Evolutionary conservation across 257 asterid species (phyloP).

Genomic region (Marsdenia floribunda): DNA sequence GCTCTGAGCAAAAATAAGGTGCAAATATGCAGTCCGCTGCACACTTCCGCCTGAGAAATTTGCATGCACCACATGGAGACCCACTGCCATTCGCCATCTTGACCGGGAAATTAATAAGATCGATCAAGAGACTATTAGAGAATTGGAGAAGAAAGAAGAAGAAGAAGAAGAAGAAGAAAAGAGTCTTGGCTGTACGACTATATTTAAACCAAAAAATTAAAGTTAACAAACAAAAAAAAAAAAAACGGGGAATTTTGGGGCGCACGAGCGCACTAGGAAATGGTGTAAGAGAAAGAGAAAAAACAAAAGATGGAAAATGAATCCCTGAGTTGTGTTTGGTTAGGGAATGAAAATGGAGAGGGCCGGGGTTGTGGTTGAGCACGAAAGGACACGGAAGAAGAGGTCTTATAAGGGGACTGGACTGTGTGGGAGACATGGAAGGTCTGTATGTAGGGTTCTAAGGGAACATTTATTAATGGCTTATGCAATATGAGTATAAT

Average conservation of each 20-base stretch:
- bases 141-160: background rate
- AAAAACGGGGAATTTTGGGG: background rate
- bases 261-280: constrained; percentile 69
- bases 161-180: background rate
- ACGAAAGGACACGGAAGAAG: constrained; percentile 5
- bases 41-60: constrained; percentile 80
- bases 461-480: constrained; percentile 70
- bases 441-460: constrained; percentile 52
- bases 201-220: too few species aligned
- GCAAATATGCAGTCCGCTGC: constrained; percentile 74
- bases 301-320: too few species aligned
- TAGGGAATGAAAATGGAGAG: background rate
- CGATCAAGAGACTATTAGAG: too few species aligned
- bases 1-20: constrained; percentile 80
- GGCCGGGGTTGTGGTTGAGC: constrained; percentile 22
- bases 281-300: constrained; percentile 26
- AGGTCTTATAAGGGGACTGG: constrained; percentile 39
- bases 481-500: constrained; percentile 35
- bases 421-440: constrained; percentile 44
- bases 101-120: too few species aligned
- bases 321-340: too few species aligned
- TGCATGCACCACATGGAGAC: constrained; percentile 98
- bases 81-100: constrained; percentile 44
- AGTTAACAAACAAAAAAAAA: too few species aligned
- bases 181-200: background rate